Conservation (phyloP, 768 basidiomycete species). For the Nevesoporus exiguus region DNA sequence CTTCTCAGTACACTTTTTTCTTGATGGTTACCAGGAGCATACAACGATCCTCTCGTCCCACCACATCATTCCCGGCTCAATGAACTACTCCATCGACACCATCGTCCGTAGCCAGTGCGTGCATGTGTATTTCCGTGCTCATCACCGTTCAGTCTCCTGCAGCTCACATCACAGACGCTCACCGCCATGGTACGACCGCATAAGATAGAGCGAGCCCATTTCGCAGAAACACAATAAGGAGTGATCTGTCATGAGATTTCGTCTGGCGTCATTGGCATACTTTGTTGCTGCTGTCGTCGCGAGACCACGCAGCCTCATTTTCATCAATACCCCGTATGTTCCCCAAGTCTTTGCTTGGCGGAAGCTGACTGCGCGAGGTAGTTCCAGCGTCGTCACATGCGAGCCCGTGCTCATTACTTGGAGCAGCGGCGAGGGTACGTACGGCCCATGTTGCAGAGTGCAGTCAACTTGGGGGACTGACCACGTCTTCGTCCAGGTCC, state of each 20-base stretch:
- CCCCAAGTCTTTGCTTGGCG: background rate
- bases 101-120: background rate
- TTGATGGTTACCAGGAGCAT: background rate
- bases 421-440: background rate
- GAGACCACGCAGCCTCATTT: background rate
- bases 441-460: background rate
- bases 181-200: background rate
- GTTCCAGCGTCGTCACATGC: background rate
- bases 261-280: background rate
- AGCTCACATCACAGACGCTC: background rate
- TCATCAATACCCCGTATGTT: background rate
- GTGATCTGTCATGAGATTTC: background rate
- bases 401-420: background rate
- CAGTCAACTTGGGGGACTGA: background rate
- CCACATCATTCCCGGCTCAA: background rate
- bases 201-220: background rate
- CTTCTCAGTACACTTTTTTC: too few relatives aligned
- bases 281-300: background rate
- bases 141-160: background rate
- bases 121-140: background rate
- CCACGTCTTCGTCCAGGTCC: constrained; percentile 25
- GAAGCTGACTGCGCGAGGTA: background rate
- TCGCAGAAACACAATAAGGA: background rate
- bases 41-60: background rate
- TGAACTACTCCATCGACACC: background rate